phyloP scores from a whole-genome alignment of 1,284 basidiomycete species.

The Wolfiporia cocos region DNA sequence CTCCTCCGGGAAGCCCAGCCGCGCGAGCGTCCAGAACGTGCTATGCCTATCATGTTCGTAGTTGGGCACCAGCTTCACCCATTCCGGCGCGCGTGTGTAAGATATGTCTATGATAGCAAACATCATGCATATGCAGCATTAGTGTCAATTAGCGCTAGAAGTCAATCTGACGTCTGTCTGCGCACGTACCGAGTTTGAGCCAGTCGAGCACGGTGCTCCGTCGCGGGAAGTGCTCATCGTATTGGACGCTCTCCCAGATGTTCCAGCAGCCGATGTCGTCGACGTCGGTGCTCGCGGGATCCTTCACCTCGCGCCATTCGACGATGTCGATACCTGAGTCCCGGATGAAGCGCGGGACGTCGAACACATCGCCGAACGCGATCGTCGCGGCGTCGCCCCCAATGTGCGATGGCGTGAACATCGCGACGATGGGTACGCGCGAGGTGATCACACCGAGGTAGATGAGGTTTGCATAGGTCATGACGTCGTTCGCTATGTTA shows the following conservation, averaged over 20 bases:
- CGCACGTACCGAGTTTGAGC: conserved; percentile 45
- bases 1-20: conserved; percentile 37
- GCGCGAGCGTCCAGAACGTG: conserved; percentile 40
- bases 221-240: conserved; percentile 38
- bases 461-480: conserved; percentile 66
- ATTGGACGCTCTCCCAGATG: conserved; percentile 49
- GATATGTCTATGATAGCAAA: conserved; percentile 34
- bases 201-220: conserved; percentile 34
- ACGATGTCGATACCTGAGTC: conserved; percentile 31
- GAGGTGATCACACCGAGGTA: conserved; percentile 60
- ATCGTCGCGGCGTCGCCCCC: conserved; percentile 35
- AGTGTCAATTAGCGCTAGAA: no score
- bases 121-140: no score
- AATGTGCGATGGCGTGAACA: conserved; percentile 64
- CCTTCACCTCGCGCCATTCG: conserved; percentile 38
- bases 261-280: conserved; percentile 73
- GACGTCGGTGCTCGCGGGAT: conserved; percentile 23
- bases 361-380: conserved; percentile 37
- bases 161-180: no score
- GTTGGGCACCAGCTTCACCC: conserved; percentile 34
- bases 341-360: conserved; percentile 31
- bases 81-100: conserved; percentile 39
- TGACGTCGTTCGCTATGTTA: conserved; percentile 57
- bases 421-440: conserved; percentile 57
- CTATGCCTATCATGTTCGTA: conserved; percentile 35